Evolutionary conservation across 2,329 filamentous ascomycete species (phyloP), one percentile per base, ranked within the genome.

Genomic region (Colletotrichum sp.): DNA sequence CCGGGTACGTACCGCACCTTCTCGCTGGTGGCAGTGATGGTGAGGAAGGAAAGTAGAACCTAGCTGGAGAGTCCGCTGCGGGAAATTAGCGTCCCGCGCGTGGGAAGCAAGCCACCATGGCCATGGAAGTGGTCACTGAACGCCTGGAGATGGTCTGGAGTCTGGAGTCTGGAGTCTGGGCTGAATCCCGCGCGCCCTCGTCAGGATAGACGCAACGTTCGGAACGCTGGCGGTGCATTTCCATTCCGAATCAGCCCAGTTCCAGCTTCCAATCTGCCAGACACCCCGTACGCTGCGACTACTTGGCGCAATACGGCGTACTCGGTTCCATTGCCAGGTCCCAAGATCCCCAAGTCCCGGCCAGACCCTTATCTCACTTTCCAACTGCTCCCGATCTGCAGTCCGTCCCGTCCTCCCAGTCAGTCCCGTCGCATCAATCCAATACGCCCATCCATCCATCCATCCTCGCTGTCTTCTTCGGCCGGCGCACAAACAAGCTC

Each of bases 401-500:
- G 60, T 59, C 72, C 67, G 68, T 70, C 67, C 43, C 64, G 34
- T 72, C 70, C 36, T 52, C 16, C 34, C 36, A 55, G 24, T 55
- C 18, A 36, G 28, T 36, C 36, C 36, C 36, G 36, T 39, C n/a
- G 43, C 43, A 52, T 52, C 43, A 52, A 21, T 4, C 43, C 43
- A 48, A 48, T 48, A 48, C 43, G n/a, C 12, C 57, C 39, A 21
- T 28, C 39, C 24, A n/a, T 28, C 39, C 24, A n/a, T 21, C 64
- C 63, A 26, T 59, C n/a, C 24, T 39, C 18, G 55, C 18, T 52
- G 34, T 68, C 65, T 72, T 61, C 24, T 52, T 70, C 63, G 59
- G 69, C 57, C 72, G 59, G 59, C 34, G 72, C 68, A 71, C 68
- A 43, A 66, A 60, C 68, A 52, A 66, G 64, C 68, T 52, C 32